phyloP scores from a whole-genome alignment of 2,329 filamentous ascomycete genomes.

The Pseudogymnoascus verrucosus region DNA sequence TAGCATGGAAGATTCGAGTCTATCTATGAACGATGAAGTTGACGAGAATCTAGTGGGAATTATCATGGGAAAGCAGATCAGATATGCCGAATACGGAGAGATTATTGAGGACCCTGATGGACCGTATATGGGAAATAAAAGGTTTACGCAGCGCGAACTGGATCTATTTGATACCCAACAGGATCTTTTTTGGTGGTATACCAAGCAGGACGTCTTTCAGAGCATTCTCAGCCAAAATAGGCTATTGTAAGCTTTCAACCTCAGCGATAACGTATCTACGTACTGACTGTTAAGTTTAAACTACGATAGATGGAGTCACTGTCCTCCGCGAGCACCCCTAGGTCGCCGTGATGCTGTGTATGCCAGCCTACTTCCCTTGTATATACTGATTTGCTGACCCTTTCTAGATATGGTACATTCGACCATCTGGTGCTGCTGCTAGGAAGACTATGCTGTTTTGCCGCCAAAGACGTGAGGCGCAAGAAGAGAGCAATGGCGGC shows the following conservation, averaged over 20 bases:
- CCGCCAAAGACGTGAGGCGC: conserved; percentile 65
- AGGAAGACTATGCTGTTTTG: conserved; percentile 71
- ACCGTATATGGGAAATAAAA: conserved; percentile 11
- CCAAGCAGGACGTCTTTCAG: conserved; percentile 89
- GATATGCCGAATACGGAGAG: conserved; percentile 49
- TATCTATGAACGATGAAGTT: conserved; percentile 31
- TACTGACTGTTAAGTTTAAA: conserved; percentile 40
- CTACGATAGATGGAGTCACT: conserved; percentile 75
- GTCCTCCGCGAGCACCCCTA: conserved; percentile 74
- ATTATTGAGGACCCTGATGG: conserved; percentile 27
- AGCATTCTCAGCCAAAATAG: conserved; percentile 79
- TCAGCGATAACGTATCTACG: neutral
- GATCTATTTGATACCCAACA: conserved; percentile 72
- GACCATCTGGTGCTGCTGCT: conserved; percentile 81
- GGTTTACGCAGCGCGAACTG: conserved; percentile 48
- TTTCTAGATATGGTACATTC: conserved; percentile 68
- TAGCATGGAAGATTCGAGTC: conserved; percentile 18
- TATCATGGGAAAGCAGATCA: conserved; percentile 48
- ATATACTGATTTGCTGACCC: conserved; percentile 16
- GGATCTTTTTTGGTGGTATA: conserved; percentile 94
- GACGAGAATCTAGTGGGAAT: conserved; percentile 50
- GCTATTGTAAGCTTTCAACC: conserved; percentile 59
- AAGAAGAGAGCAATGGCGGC: conserved; percentile 63
- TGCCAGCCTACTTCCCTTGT: conserved; percentile 24
- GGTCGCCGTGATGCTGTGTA: conserved; percentile 67